Evolutionary conservation across 169 alveolate genomes (phyloP), one percentile per base, ranked within the genome.

Genomic region (Babesia bigemina): DNA sequence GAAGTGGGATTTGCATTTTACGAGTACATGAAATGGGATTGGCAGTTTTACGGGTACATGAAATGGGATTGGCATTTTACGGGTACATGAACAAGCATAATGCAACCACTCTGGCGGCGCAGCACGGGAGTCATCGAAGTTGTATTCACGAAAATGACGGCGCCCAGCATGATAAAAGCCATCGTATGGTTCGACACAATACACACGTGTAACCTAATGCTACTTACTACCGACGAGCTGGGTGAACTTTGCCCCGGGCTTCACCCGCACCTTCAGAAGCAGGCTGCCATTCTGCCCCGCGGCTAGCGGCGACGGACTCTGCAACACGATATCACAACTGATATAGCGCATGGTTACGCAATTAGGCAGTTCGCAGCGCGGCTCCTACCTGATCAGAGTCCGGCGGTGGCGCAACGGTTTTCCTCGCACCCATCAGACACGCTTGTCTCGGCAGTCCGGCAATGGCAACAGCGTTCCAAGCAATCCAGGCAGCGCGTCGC

Each of bases 191-290:
- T 4, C 6, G 74, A 44, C 19, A 19, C 33, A 8, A 39, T 44
- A 28, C 3, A 10, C 0, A 52, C 1, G 14, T 10, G 19, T 45
- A 0, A 11, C 8, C 8, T 2, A 1, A 62, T 2, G 52, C 16
- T 21, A 10, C 73, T 22, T 63, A 70, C 84, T 76, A 14, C 85
- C 88, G 8, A 60, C 79, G 28, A 81, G 53, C 26, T 81, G 84
- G 39, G 88, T 81, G 13, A 56, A 45, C 72, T 71, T 81, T 12
- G 88, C 84, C 12, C 85, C 85, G 19, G 88, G 88, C 56, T 81
- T 81, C 10, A 81, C 88, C 49, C 77, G 74, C 14, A 81, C 85
- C 45, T 71, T 81, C 12, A 81, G 58, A 16, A 81, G 39, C 67
- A 79, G 24, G 26, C 63, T 61, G 36, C 81, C 82, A 61, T 65